Conservation (phyloP, 345 rosid genomes). For the Physaria fendleri region DNA sequence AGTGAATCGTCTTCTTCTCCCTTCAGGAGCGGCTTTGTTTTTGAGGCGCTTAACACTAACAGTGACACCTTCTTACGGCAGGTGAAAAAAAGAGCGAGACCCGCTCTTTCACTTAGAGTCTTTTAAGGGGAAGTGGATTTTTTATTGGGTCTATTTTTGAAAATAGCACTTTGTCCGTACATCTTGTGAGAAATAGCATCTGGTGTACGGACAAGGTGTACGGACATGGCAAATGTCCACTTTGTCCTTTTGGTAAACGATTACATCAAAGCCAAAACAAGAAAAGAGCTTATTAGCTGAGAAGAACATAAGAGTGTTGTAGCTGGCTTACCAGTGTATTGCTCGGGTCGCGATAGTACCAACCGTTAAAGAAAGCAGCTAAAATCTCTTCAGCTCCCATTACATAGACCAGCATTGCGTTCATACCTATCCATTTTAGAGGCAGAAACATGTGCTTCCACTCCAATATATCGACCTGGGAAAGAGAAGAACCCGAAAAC, state of each 20-base stretch:
- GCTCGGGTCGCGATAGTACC: constrained; percentile 67
- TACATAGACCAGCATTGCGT: constrained; percentile 89
- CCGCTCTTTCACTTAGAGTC: not conserved
- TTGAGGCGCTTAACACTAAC: not conserved
- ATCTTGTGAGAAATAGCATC: too few species aligned
- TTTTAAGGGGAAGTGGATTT: too few species aligned
- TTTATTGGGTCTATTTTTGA: too few species aligned
- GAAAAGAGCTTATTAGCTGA: too few species aligned
- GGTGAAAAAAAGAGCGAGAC: not conserved
- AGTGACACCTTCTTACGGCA: not conserved
- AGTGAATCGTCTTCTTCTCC: constrained; percentile 20
- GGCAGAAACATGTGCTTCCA: constrained; percentile 47
- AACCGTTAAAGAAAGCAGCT: constrained; percentile 80
- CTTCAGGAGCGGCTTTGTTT: not conserved
- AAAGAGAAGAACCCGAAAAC: not conserved
- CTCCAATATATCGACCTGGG: constrained; percentile 63
- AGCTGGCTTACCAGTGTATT: constrained; percentile 75
- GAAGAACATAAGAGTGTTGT: too few species aligned
- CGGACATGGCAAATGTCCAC: too few species aligned
- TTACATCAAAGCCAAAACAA: too few species aligned
- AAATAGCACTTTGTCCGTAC: too few species aligned
- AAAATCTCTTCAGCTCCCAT: constrained; percentile 94
- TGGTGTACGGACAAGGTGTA: too few species aligned
- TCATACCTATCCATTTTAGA: constrained; percentile 89
- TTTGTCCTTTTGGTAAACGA: too few species aligned